Base-by-base conservation (phyloP, 495 filamentous ascomycete species). In the Neurospora sublineolata region DNA sequence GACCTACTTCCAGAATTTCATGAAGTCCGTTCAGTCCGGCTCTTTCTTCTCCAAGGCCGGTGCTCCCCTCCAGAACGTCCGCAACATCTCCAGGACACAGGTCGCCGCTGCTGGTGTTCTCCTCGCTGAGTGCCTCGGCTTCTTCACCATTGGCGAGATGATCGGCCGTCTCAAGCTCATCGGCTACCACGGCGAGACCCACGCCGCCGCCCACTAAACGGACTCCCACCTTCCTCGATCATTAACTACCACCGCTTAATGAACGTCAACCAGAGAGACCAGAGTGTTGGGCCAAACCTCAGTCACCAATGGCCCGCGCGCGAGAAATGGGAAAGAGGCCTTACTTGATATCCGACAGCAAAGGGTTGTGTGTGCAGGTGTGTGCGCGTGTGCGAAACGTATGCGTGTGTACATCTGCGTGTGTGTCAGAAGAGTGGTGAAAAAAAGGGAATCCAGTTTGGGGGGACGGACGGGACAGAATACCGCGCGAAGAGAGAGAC, bases 61-160 rank as follows among this genome's bases (percentile, higher is more conserved):
- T 79, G 76, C 77, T 76, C 78, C 91, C 73, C 77, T 95, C 72
- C 83, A 88, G 78, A 85, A 85, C 72, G 78, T 91, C 73, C 87
- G 93, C 77, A 92, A 89, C 81, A 69, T 94, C 77, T 90, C 86
- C 81, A 84, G 81, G 68, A 84, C 88, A 78, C 88, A 97, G 80
- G 73, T 93, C 70, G 86, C 85, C 36, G 79, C 91, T 30, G 89
- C 83, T 69, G 92, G 91, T 78, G 91, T 99, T 69, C 81, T 97
- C 72, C 78, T 83, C 44, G 94, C 94, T 42, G 95, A 99, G 84
- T 87, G 93, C 68, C 81, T 99, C 72, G 95, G 95, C 70, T 98
- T 99, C 87, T 99, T 98, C 87, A 94, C 93, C 20, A 88, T 99
- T 30, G 95, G 95, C 72, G 93, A 97, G 87, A 98, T 99, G 83